Conservation (phyloP, 2,329 filamentous ascomycete species). For the Xylaria sp. region DNA sequence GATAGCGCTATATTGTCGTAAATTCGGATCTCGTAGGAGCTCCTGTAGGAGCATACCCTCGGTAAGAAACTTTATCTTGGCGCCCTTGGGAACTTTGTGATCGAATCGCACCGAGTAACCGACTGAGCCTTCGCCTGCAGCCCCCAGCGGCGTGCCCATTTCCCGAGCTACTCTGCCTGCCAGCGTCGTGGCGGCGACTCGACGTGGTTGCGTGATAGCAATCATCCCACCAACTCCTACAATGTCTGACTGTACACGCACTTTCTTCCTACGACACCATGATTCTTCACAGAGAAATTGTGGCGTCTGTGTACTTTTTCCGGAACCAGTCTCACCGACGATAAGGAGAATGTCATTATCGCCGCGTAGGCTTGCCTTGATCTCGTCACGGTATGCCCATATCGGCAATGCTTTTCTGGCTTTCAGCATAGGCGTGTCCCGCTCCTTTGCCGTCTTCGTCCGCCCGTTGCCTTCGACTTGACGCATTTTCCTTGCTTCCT, state of each 20-base stretch:
- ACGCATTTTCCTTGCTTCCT: slow-evolving; percentile 1
- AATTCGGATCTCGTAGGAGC: slow-evolving; percentile 83
- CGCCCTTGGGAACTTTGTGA: slow-evolving; percentile 82
- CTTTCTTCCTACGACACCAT: slow-evolving; percentile 77
- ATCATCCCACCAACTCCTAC: slow-evolving; percentile 79
- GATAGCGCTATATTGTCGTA: slow-evolving; percentile 87
- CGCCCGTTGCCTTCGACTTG: background rate
- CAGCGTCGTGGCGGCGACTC: slow-evolving; percentile 92
- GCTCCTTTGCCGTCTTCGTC: slow-evolving; percentile 24
- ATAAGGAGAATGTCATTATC: slow-evolving; percentile 80
- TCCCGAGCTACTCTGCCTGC: slow-evolving; percentile 90
- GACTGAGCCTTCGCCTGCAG: slow-evolving; percentile 65
- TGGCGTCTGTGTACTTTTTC: slow-evolving; percentile 96
- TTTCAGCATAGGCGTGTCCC: slow-evolving; percentile 47
- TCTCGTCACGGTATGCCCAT: slow-evolving; percentile 77
- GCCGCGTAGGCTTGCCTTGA: slow-evolving; percentile 70
- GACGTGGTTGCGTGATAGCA: slow-evolving; percentile 91
- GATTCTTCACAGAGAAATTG: slow-evolving; percentile 84
- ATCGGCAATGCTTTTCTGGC: slow-evolving; percentile 80
- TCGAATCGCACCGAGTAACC: slow-evolving; percentile 98
- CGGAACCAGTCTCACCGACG: slow-evolving; percentile 93
- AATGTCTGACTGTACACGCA: slow-evolving; percentile 60
- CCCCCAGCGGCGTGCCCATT: slow-evolving; percentile 63
- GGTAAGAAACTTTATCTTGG: slow-evolving; percentile 91
- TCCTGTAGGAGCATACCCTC: slow-evolving; percentile 98